Evolutionary conservation across 2,329 filamentous ascomycete species (phyloP).

Genomic region (Nothopassalora personata): DNA sequence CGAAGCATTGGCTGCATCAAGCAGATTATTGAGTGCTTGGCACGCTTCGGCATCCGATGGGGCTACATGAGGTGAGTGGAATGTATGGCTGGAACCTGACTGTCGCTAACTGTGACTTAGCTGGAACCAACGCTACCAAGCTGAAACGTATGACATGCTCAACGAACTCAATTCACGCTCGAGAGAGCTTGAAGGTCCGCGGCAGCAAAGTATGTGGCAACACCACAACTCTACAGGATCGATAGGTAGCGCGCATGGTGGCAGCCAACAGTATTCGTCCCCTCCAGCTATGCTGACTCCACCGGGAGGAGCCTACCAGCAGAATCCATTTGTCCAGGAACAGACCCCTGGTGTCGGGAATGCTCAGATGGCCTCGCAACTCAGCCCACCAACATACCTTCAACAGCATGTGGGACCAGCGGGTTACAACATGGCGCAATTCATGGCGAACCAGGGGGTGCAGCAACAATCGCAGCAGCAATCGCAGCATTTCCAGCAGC

Average conservation of each 20-base stretch:
- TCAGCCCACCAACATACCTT: slow-evolving; percentile 15
- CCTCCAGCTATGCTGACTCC: slow-evolving; percentile 14
- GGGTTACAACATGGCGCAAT: slow-evolving; percentile 3
- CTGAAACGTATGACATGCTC: slow-evolving; percentile 39
- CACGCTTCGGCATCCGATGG: slow-evolving; percentile 44
- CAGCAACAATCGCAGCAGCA: slow-evolving; percentile 12
- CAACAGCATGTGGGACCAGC: slow-evolving; percentile 12
- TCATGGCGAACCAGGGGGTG: slow-evolving; percentile 7
- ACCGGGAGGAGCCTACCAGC: neutral
- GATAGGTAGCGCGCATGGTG: slow-evolving; percentile 21
- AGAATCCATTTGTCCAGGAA: slow-evolving; percentile 4
- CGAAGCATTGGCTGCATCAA: slow-evolving; percentile 45
- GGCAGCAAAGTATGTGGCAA: slow-evolving; percentile 28
- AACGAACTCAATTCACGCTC: slow-evolving; percentile 39
- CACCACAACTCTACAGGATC: slow-evolving; percentile 16
- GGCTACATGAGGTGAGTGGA: slow-evolving; percentile 40
- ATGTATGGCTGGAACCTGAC: neutral
- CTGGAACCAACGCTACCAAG: slow-evolving; percentile 47
- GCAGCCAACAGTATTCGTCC: slow-evolving; percentile 20
- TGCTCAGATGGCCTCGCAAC: slow-evolving; percentile 12
- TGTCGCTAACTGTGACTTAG: slow-evolving; percentile 20
- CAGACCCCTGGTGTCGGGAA: slow-evolving; percentile 10
- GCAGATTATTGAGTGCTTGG: slow-evolving; percentile 43
- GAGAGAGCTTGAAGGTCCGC: slow-evolving; percentile 28
- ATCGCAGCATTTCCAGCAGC: slow-evolving; percentile 19